These are phyloP conservation scores for Stereocaulon alpinum DNA, from an alignment of 495 filamentous ascomycete species.

Conservation along the genomic window DNA sequence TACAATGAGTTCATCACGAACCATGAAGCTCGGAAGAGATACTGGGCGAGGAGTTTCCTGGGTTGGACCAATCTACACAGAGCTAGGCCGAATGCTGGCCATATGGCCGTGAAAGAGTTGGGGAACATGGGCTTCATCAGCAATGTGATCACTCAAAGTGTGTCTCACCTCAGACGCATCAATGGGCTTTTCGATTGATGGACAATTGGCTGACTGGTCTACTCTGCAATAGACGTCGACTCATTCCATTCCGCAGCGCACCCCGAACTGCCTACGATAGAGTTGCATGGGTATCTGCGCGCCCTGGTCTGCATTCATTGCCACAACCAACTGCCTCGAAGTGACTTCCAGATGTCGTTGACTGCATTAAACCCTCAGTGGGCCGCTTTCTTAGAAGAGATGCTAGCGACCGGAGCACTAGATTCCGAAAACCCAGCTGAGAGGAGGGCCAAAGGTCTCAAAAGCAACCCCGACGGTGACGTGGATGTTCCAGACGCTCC, in stretches of 20 bases:
- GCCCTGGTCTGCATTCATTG: slow-evolving; percentile 75
- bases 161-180: background rate
- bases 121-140: slow-evolving; percentile 60
- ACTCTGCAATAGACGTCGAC: slow-evolving; percentile 57
- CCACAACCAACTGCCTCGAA: slow-evolving; percentile 52
- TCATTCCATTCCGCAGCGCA: slow-evolving; percentile 78
- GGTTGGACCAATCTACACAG: slow-evolving; percentile 76
- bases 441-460: slow-evolving; percentile 55
- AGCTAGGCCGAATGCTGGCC: slow-evolving; percentile 69
- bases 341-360: slow-evolving; percentile 65
- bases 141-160: slow-evolving; percentile 76
- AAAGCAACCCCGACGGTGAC: slow-evolving; percentile 88
- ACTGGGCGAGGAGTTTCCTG: slow-evolving; percentile 92
- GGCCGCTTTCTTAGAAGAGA: slow-evolving; percentile 63
- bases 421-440: slow-evolving; percentile 67
- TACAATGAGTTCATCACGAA: slow-evolving; percentile 73
- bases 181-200: background rate
- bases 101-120: slow-evolving; percentile 63
- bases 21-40: slow-evolving; percentile 85
- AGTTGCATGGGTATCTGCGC: slow-evolving; percentile 84
- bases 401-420: slow-evolving; percentile 61
- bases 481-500: slow-evolving; percentile 82
- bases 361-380: slow-evolving; percentile 75
- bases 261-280: slow-evolving; percentile 61
- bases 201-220: background rate